Base-by-base conservation (phyloP, 371 early-diverging fungal genomes). In the Circinella minor region DNA sequence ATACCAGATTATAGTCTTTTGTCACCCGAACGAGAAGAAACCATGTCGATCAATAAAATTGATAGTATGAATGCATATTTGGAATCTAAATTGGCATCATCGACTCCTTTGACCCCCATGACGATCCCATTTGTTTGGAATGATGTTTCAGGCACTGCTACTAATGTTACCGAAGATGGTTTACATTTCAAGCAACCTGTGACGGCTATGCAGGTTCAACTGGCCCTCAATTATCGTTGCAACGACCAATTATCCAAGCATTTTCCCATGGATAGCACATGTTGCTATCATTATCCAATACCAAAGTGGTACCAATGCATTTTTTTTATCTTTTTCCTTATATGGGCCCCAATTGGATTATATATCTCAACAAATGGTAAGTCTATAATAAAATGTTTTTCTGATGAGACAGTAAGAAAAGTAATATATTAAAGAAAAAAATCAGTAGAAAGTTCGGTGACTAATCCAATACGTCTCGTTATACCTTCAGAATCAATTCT, bases 171-270 rank as follows among this genome's bases (percentile, higher is more conserved):
- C 5, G 65, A 66, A 3, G 93, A 92, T 71, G 93, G 93, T 0
- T 77, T 93, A 51, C 90, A 90, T 68, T 91, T 83, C 71, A 75
- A 73, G 8, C 67, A 72, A 3, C 59, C 62, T 17, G 74, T 91
- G 17, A 83, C 87, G 57, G 63, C 68, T 3, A 75, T 75, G 10
- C 88, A 89, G 67, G 79, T 86, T 13, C 79, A 83, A 36, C 57
- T 93, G 62, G 77, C 88, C 9, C 82, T 91, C 46, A 93, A 93
- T 73, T 85, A 74, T 61, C 73, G 85, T 47, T 91, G 93, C 74
- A 91, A 91, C 67, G 74, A 82, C 55, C 76, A 71, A 18, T 55
- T 87, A 0, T 75, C 80, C 15, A 86, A 84, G 51, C 59, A 62
- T 7, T 74, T 78, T 17, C 84, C 84, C 7, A 81, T 88, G 78